A percentile compares a stretch with the other conserved stretches of the same genome.
phyloP scores from a whole-genome alignment of 345 rosid genomes.

The Lumnitzera racemosa region DNA sequence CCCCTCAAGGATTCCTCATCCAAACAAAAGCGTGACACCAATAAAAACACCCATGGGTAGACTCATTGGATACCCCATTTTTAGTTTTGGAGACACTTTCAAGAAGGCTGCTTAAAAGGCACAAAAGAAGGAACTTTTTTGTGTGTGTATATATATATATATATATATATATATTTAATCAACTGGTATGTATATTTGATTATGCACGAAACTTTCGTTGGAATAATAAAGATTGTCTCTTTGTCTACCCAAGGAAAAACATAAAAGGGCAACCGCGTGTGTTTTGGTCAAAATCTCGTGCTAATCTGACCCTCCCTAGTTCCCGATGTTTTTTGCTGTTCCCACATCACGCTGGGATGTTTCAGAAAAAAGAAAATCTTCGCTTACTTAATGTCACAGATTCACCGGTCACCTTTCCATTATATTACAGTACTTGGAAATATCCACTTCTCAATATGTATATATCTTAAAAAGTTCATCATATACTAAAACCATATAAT shows the following conservation, averaged over 20 bases:
- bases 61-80: constrained; percentile 30
- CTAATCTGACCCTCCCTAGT: constrained; percentile 13
- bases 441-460: too few species aligned
- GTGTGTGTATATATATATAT: too few species aligned
- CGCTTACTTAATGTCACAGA: too few species aligned
- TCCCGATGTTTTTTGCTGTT: constrained; percentile 14
- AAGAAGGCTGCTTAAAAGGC: constrained; percentile 14
- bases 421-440: too few species aligned
- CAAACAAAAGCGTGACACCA: not conserved
- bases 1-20: not conserved
- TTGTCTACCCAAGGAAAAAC: constrained; percentile 29
- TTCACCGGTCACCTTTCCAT: too few species aligned
- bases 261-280: not conserved
- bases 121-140: constrained; percentile 9
- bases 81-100: not conserved
- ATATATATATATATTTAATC: too few species aligned
- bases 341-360: constrained; percentile 1
- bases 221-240: constrained; percentile 34
- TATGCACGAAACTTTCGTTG: constrained; percentile 24
- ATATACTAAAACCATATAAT: too few species aligned
- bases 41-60: too few species aligned
- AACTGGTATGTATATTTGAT: not conserved
- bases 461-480: too few species aligned
- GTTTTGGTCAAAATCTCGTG: constrained; percentile 33
- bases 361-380: too few species aligned